Base-by-base conservation (phyloP, 2,329 filamentous ascomycete genomes). In the Malbranchea cinnamomea region DNA sequence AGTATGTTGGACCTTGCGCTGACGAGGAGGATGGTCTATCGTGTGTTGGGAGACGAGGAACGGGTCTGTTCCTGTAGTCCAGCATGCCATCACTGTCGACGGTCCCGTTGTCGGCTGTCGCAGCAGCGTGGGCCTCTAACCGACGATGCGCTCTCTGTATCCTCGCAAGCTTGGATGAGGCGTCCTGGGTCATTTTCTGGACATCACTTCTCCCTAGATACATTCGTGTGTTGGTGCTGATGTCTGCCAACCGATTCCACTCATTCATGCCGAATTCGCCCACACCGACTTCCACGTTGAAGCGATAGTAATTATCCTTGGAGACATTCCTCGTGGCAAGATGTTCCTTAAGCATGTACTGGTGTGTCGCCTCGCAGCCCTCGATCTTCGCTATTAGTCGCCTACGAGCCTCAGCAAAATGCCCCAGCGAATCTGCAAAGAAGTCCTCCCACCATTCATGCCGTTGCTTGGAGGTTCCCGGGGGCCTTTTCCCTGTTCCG, bases 211-310 rank as follows among this genome's bases (percentile, higher is more conserved):
- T 76, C 5, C 66, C 62, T 31, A 98, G 68, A 49, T 95, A 98
- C 39, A 78, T 72, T 41, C 81, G 71, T 0, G 89, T 98, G 48
- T 78, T 78, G 9, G 83, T 94, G 59, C 82, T 93, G 57, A 98
- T 95, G 30, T 94, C 87, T 15, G 81, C 78, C n/a, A 95, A 61
- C 3, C 85, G 73, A 45, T 82, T 72, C 89, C 89, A 98, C 52
- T 95, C 89, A 49, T 95, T 98, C 84, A 98, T 95, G 30, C 81
- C 87, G 51, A 94, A 95, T 49, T 95, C 89, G 31, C 87, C 85
- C 3, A 95, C 85, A 1, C 87, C 89, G 10, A 93, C 76, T 49
- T 95, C 85, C 23, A 95, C 89, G 41, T 98, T 98, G n/a, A 95
- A 63, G 5, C 89, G 78, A 52, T 84, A 92, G 59, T 98, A 98